Conservation (phyloP, 495 filamentous ascomycete species). For the Penicillium canescens region DNA sequence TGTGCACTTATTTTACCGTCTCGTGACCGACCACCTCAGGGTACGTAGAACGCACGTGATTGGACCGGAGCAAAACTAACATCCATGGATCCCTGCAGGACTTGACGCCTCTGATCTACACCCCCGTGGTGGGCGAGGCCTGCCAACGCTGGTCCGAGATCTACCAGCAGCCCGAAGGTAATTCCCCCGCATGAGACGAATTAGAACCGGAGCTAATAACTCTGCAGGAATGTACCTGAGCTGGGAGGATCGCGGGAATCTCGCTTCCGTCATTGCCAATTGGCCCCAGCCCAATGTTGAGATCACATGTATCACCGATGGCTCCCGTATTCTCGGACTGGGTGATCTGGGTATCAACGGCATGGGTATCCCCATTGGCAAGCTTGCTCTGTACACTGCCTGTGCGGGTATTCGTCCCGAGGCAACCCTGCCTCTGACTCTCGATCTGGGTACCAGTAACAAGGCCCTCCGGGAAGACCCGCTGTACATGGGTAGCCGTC, state of each 20-base stretch:
- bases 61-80: slow-evolving; percentile 5
- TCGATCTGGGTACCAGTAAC: slow-evolving; percentile 92
- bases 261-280: slow-evolving; percentile 80
- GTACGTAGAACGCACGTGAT: slow-evolving; percentile 38
- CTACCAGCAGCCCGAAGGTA: slow-evolving; percentile 91
- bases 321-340: slow-evolving; percentile 91
- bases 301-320: slow-evolving; percentile 96
- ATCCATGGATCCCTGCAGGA: slow-evolving; percentile 46
- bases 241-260: slow-evolving; percentile 82
- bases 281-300: slow-evolving; percentile 87
- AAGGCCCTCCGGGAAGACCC: slow-evolving; percentile 86
- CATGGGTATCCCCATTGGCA: slow-evolving; percentile 97
- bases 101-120: slow-evolving; percentile 94
- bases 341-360: slow-evolving; percentile 97
- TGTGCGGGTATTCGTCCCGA: slow-evolving; percentile 95
- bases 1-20: slow-evolving; percentile 90
- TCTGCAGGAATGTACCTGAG: slow-evolving; percentile 77
- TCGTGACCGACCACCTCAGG: slow-evolving; percentile 86
- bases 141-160: slow-evolving; percentile 94
- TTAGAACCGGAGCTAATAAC: slow-evolving; percentile 32
- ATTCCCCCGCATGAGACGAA: slow-evolving; percentile 25
- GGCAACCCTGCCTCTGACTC: slow-evolving; percentile 85
- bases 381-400: slow-evolving; percentile 90
- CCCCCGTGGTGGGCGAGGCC: slow-evolving; percentile 94
- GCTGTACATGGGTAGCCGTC: slow-evolving; percentile 86